Conservation (phyloP, 129 eudicot genomes). For the Ambrosia trifida region DNA sequence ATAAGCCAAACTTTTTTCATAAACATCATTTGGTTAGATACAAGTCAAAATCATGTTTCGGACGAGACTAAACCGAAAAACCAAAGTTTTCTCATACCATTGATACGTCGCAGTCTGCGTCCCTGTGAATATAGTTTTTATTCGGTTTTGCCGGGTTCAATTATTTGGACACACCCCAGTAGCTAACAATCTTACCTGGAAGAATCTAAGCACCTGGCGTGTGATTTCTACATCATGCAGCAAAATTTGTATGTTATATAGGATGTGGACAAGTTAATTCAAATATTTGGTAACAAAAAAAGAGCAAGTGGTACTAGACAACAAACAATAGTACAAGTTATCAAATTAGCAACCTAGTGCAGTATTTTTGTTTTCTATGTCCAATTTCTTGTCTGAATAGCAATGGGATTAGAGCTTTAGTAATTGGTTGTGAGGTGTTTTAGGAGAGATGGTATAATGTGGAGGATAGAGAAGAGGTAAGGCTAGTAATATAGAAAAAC, state of each 20-base stretch:
- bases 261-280: neutral
- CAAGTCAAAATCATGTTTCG: neutral
- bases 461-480: too few species aligned
- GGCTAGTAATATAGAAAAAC: too few species aligned
- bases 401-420: slow-evolving; percentile 15
- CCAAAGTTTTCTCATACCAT: neutral
- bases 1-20: too few species aligned
- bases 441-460: too few species aligned
- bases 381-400: slow-evolving; percentile 25
- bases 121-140: neutral
- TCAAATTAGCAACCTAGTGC: slow-evolving; percentile 24
- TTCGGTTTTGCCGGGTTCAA: neutral
- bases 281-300: slow-evolving; percentile 3
- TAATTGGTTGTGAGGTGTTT: too few species aligned
- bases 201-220: neutral
- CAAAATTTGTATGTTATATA: neutral
- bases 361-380: slow-evolving; percentile 19
- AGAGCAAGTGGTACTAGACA: slow-evolving; percentile 39
- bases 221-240: slow-evolving; percentile 8
- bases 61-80: neutral
- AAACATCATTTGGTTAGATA: neutral
- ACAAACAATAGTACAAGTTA: slow-evolving; percentile 34
- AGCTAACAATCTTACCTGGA: slow-evolving; percentile 2
- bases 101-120: neutral
- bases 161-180: neutral